Evolutionary conservation across 1,284 basidiomycete genomes (phyloP), one percentile per base, ranked within the genome.

Genomic region (Bjerkandera adusta): DNA sequence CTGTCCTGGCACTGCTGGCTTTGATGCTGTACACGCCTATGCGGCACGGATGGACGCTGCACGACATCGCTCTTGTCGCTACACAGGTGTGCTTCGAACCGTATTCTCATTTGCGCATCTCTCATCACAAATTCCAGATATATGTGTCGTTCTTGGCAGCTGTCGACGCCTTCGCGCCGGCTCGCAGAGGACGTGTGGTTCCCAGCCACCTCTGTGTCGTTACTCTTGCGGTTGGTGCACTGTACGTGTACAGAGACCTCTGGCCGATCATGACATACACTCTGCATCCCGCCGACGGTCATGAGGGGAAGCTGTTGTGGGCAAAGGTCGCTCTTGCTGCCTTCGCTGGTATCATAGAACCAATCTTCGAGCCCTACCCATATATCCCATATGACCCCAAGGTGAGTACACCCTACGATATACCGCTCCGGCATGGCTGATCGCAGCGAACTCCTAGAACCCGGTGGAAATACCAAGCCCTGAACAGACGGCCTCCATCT

Each of bases 171-270:
- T 37, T 56, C 10, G 35, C 51, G 2, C 38, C 42, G 7, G 36
- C 46, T 1, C 37, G 40, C 5, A 24, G 52, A 16, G 54, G 49
- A 15, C 44, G n/a, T 15, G 44, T 54, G 3, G 24, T 42, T 25
- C 42, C 54, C 1, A 30, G 36, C 2, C 62, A 64, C 35, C 43
- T 57, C 2, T 45, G 37, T 4, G 38, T 49, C 10, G 37, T 60
- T 38, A 30, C 48, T 30, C 34, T 47, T 27, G 6, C 21, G 25
- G 21, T 49, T 3, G 57, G 55, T 55, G 43, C 26, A 5, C 15
- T 61, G 3, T 85, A 78, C 58, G 60, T 68, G 5, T 83, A 83
- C 60, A 74, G 84, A 18, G 81, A 87, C 60, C 45, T 87, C 12
- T 80, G 73, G 63, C 84, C 85, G 4, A 57, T 83, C 1, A 65